phyloP scores from a whole-genome alignment of 1,139 yeast species.

The Diutina ranongensis region DNA sequence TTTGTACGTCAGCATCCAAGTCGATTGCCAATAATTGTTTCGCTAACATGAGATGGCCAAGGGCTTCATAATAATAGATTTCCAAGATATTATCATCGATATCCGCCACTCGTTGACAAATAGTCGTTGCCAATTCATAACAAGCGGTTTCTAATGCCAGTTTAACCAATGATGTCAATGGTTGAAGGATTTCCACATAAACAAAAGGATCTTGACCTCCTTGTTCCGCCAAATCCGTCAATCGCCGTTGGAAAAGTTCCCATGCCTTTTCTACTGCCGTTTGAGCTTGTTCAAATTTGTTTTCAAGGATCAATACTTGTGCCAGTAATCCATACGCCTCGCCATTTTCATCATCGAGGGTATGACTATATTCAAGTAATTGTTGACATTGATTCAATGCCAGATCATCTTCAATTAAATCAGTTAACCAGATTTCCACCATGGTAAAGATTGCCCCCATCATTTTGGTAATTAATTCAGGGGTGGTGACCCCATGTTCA shows the following conservation, averaged over 20 bases:
- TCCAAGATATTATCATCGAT: slow-evolving; percentile 79
- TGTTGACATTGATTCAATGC: slow-evolving; percentile 78
- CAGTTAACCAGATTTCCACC: slow-evolving; percentile 99
- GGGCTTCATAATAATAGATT: slow-evolving; percentile 69
- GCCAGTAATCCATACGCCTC: slow-evolving; percentile 79
- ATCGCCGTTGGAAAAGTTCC: slow-evolving; percentile 49
- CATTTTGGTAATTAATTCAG: slow-evolving; percentile 25
- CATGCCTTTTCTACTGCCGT: slow-evolving; percentile 63
- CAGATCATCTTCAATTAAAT: slow-evolving; percentile 84
- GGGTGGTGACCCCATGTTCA: slow-evolving; percentile 15
- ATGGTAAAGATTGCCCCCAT: slow-evolving; percentile 74
- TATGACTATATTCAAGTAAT: slow-evolving; percentile 53
- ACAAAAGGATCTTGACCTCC: slow-evolving; percentile 36
- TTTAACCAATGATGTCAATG: slow-evolving; percentile 57
- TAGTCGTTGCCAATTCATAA: slow-evolving; percentile 51
- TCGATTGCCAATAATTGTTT: slow-evolving; percentile 20
- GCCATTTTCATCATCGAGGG: slow-evolving; percentile 50
- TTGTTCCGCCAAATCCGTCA: slow-evolving; percentile 31
- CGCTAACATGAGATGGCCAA: slow-evolving; percentile 53
- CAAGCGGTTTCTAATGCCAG: slow-evolving; percentile 69
- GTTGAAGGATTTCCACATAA: slow-evolving; percentile 54
- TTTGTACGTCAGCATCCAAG: slow-evolving; percentile 37
- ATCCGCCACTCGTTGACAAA: slow-evolving; percentile 53
- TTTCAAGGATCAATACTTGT: slow-evolving; percentile 86
- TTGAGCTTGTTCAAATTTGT: slow-evolving; percentile 15